A percentile compares a stretch with the other conserved stretches of the same genome.
Conservation (phyloP, 2,329 filamentous ascomycete species). For the Monosporascus sp. region DNA sequence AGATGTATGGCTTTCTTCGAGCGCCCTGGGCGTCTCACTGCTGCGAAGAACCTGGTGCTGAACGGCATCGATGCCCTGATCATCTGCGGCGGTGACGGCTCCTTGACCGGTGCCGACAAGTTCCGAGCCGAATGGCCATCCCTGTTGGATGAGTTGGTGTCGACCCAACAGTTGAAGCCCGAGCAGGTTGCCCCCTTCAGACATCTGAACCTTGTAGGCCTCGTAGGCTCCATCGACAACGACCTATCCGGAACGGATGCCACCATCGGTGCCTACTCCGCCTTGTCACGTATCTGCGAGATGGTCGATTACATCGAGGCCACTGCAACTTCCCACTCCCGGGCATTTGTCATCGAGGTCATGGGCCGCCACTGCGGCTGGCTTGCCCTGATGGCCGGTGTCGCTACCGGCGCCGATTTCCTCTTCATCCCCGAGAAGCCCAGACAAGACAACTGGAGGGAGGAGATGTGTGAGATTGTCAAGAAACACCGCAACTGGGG, state of each 20-base stretch:
- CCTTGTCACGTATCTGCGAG: slow-evolving; percentile 86
- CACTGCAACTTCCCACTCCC: slow-evolving; percentile 87
- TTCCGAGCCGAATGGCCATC: slow-evolving; percentile 92
- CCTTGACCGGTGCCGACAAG: slow-evolving; percentile 88
- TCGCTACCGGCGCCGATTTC: slow-evolving; percentile 92
- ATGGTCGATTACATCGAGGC: slow-evolving; percentile 96
- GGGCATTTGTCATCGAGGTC: slow-evolving; percentile 95
- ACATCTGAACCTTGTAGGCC: slow-evolving; percentile 90
- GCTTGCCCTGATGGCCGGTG: slow-evolving; percentile 93
- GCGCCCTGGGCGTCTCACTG: slow-evolving; percentile 73
- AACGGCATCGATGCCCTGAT: slow-evolving; percentile 93
- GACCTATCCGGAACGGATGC: slow-evolving; percentile 96
- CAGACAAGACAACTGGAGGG: slow-evolving; percentile 78
- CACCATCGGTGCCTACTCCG: slow-evolving; percentile 95
- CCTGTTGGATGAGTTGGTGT: slow-evolving; percentile 77
- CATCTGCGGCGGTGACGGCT: slow-evolving; percentile 95
- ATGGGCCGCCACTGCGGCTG: slow-evolving; percentile 98
- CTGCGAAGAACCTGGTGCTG: slow-evolving; percentile 90
- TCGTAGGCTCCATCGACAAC: slow-evolving; percentile 97
- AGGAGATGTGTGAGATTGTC: slow-evolving; percentile 79
- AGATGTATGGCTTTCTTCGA: slow-evolving; percentile 91
- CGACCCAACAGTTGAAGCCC: slow-evolving; percentile 62
- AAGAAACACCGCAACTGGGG: slow-evolving; percentile 74
- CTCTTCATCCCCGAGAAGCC: slow-evolving; percentile 96
- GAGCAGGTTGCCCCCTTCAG: slow-evolving; percentile 72